Percentiles rank a stretch among this genome's conserved stretches.
These are phyloP conservation scores for Quercus suber DNA, from an alignment of 306 rosid genomes.

Conservation along the genomic window DNA sequence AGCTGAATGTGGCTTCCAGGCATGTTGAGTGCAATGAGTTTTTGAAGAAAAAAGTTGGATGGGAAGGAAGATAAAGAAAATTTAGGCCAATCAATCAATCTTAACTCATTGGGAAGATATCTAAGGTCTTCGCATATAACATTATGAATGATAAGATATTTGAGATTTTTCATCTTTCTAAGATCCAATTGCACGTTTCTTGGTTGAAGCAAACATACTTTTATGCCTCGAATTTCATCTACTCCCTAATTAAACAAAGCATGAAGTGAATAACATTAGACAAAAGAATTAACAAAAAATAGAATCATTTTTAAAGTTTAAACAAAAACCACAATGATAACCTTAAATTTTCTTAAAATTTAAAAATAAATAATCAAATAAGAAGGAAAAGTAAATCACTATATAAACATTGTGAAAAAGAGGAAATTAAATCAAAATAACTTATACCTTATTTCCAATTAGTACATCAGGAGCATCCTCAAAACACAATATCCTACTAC, in stretches of 20 bases:
- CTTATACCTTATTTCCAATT: not conserved
- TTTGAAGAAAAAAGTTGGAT: conserved; percentile 16
- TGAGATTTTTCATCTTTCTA: conserved; percentile 21
- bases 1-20: conserved; percentile 24
- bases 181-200: conserved; percentile 16
- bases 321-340: no score
- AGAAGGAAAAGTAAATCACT: no score
- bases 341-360: no score
- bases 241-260: conserved; percentile 4
- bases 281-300: no score
- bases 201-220: conserved; percentile 8
- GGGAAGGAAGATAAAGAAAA: conserved; percentile 30
- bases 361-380: no score
- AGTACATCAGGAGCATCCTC: conserved; percentile 28
- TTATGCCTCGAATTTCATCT: conserved; percentile 28
- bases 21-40: conserved; percentile 30
- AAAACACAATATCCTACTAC: conserved; percentile 35
- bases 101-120: conserved; percentile 33
- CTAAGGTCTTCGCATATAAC: conserved; percentile 20
- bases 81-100: conserved; percentile 36
- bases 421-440: not conserved
- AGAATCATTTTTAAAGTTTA: no score
- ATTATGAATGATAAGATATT: conserved; percentile 22
- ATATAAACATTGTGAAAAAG: not conserved
- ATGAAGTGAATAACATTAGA: no score